phyloP scores from a whole-genome alignment of 1,284 basidiomycete genomes.

The Schizopora paradoxa region DNA sequence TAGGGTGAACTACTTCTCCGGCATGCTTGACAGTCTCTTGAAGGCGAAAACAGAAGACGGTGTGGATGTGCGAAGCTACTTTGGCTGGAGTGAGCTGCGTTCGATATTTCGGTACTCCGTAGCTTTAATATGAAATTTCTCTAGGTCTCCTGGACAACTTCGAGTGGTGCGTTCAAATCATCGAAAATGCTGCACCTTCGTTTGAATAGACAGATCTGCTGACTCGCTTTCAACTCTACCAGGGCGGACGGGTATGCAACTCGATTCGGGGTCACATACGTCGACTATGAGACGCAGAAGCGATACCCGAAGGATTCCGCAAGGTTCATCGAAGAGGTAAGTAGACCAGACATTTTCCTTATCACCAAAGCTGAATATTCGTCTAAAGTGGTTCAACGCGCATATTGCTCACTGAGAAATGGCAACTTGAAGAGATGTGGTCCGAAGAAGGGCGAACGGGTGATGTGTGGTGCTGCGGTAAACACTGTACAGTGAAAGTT shows the following conservation, averaged over 20 bases:
- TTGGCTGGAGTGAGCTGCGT: constrained; percentile 81
- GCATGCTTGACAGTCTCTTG: constrained; percentile 52
- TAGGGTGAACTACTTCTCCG: constrained; percentile 63
- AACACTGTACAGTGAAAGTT: too few relatives aligned
- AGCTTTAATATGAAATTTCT: too few relatives aligned
- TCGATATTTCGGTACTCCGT: too few relatives aligned
- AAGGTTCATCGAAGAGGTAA: constrained; percentile 41
- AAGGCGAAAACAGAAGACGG: constrained; percentile 60
- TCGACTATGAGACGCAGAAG: constrained; percentile 65
- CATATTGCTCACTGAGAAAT: too few relatives aligned
- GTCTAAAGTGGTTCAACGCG: constrained; percentile 5
- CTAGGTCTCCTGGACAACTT: constrained; percentile 68
- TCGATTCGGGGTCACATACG: constrained; percentile 60
- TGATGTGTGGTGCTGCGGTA: too few relatives aligned
- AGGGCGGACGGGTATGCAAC: constrained; percentile 57
- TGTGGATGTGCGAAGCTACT: constrained; percentile 62
- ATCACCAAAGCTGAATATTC: neutral
- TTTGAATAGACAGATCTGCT: neutral
- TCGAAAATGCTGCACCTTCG: neutral
- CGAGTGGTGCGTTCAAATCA: constrained; percentile 44
- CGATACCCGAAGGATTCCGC: constrained; percentile 67
- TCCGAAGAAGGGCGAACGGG: too few relatives aligned
- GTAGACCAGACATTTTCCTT: neutral
- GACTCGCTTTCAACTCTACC: neutral
- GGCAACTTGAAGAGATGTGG: too few relatives aligned